Percentiles rank a stretch among this genome's conserved stretches.
These are phyloP conservation scores for Candida cerambycidarum DNA, from an alignment of 805 yeast genomes.

Conservation along the genomic window DNA sequence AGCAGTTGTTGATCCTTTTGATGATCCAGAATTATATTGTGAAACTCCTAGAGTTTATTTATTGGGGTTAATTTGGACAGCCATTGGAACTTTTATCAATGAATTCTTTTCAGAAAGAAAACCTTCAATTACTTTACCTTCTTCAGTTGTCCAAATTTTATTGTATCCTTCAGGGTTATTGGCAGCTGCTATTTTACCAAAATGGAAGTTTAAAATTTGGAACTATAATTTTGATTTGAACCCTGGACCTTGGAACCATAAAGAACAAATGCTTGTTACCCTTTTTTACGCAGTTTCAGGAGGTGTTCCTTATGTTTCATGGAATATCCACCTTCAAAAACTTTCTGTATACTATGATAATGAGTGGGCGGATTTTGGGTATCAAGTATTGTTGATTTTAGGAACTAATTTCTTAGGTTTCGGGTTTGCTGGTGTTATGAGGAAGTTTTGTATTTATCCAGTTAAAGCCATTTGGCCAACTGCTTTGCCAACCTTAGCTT, in stretches of 20 bases:
- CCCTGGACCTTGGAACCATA: slow-evolving; percentile 48
- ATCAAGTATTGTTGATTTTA: slow-evolving; percentile 22
- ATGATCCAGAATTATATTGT: slow-evolving; percentile 46
- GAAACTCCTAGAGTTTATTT: slow-evolving; percentile 56
- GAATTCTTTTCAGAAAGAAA: slow-evolving; percentile 54
- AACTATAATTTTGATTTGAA: slow-evolving; percentile 27
- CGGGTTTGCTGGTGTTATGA: slow-evolving; percentile 30
- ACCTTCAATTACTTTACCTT: slow-evolving; percentile 42
- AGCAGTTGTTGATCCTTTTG: slow-evolving; percentile 55
- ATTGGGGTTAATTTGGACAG: slow-evolving; percentile 49
- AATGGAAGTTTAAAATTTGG: too few species aligned
- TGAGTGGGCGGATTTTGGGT: too few species aligned
- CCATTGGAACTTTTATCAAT: slow-evolving; percentile 52
- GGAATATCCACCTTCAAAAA: too few species aligned
- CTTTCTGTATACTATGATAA: too few species aligned
- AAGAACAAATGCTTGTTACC: slow-evolving; percentile 70
- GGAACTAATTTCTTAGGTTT: slow-evolving; percentile 28
- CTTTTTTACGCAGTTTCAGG: too few species aligned
- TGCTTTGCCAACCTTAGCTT: slow-evolving; percentile 27
- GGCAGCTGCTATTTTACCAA: slow-evolving; percentile 42
- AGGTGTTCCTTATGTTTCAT: too few species aligned
- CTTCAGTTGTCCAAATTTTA: slow-evolving; percentile 45
- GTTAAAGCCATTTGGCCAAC: too few species aligned
- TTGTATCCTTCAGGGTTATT: slow-evolving; percentile 41
- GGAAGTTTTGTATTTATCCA: too few species aligned